phyloP scores from a whole-genome alignment of 768 basidiomycete genomes.

The Phylloporus rhodoxanthus region DNA sequence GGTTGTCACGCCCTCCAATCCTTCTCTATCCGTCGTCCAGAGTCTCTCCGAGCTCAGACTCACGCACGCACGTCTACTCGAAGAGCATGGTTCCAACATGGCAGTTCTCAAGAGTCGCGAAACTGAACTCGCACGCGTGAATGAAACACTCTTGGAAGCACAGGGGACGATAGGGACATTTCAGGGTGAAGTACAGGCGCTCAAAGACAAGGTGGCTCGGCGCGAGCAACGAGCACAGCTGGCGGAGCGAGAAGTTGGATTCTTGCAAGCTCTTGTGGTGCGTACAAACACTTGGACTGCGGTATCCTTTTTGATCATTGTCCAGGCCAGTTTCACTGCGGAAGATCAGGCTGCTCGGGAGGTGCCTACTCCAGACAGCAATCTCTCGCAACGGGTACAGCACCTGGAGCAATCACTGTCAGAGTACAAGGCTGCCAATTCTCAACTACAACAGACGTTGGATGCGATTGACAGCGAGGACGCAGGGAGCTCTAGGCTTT shows the following conservation, averaged over 20 bases:
- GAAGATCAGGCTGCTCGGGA: constrained; percentile 43
- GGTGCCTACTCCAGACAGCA: constrained; percentile 22
- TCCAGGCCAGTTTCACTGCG: constrained; percentile 56
- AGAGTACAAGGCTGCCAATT: constrained; percentile 50
- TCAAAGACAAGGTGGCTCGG: constrained; percentile 36
- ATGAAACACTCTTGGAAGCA: constrained; percentile 34
- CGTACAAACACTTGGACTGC: constrained; percentile 20
- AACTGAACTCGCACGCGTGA: constrained; percentile 40
- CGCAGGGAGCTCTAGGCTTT: constrained; percentile 14
- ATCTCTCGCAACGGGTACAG: constrained; percentile 40
- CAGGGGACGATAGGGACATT: constrained; percentile 30
- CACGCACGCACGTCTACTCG: constrained; percentile 55
- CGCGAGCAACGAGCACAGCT: constrained; percentile 38
- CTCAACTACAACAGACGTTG: constrained; percentile 42
- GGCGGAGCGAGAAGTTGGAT: constrained; percentile 59
- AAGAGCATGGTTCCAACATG: constrained; percentile 55
- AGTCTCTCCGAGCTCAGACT: constrained; percentile 56
- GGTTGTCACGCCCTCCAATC: constrained; percentile 36
- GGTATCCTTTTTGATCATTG: background rate
- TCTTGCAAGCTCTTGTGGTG: constrained; percentile 62
- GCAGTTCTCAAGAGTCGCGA: constrained; percentile 53
- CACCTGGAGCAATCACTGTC: constrained; percentile 51
- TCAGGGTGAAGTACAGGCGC: constrained; percentile 32
- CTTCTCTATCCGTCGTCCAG: constrained; percentile 52
- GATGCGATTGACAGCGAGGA: constrained; percentile 39